A percentile compares a stretch with the other conserved stretches of the same genome.
These are phyloP conservation scores for Sphagnurus paluster DNA, from an alignment of 1,284 basidiomycete genomes.

Conservation along the genomic window DNA sequence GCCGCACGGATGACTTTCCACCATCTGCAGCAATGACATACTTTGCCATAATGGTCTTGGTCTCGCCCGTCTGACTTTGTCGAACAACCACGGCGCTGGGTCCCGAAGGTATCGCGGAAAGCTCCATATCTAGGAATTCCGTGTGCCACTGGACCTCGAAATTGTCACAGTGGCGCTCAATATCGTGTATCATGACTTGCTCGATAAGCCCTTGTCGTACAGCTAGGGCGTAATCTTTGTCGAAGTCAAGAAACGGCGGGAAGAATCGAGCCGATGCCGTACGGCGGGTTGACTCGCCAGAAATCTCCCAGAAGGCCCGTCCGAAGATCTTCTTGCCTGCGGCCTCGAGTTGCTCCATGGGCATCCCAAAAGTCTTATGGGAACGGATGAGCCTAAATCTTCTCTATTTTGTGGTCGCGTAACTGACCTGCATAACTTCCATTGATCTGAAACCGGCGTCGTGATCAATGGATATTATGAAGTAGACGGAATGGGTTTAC, in stretches of 20 bases:
- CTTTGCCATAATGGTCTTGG: conserved; percentile 6
- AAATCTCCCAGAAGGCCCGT: conserved; percentile 18
- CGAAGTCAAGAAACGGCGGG: conserved; percentile 18
- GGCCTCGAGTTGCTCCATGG: conserved; percentile 13
- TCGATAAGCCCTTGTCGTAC: conserved; percentile 18
- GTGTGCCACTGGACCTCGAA: conserved; percentile 16
- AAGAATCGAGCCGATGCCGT: conserved; percentile 16
- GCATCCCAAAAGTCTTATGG: conserved; percentile 12
- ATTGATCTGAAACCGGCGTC: conserved; percentile 6
- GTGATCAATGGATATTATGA: neutral
- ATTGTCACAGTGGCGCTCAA: conserved; percentile 15
- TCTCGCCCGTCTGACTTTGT: conserved; percentile 11
- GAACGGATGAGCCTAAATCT: neutral
- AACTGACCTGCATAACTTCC: conserved; percentile 20
- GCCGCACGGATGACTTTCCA: conserved; percentile 16
- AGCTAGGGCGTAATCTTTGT: conserved; percentile 17
- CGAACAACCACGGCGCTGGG: conserved; percentile 11
- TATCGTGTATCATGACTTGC: conserved; percentile 19
- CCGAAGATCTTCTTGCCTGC: conserved; percentile 18
- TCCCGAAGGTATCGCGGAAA: conserved; percentile 5
- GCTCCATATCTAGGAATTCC: conserved; percentile 16
- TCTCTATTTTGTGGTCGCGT: neutral
- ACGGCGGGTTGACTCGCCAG: conserved; percentile 12
- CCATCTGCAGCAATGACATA: conserved; percentile 17
- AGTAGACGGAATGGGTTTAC: neutral